Base-by-base conservation (phyloP, 768 basidiomycete genomes). In the Multifurca ochricompacta region DNA sequence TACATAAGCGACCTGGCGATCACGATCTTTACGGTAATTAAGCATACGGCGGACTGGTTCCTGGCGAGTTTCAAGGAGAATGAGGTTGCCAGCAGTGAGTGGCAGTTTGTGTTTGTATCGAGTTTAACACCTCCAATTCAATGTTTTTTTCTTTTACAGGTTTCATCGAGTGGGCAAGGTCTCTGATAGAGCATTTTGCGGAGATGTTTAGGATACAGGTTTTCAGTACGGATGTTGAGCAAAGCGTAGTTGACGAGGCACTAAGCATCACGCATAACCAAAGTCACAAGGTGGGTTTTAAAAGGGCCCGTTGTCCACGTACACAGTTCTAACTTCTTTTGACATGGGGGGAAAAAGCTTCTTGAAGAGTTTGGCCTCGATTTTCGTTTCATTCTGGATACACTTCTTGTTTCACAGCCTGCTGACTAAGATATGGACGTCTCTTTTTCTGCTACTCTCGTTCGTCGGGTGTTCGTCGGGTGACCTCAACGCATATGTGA, bases 1-100 rank as follows among this genome's bases (percentile, higher is more conserved):
- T 98, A 95, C 63, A 78, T 98, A 44, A 85, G 82, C 31, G 91
- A 97, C 64, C 74, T 98, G 31, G 82, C 91, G 2, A 76, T 93
- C 37, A 89, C 98, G 0, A 81, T 85, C 54, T 98, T 98, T 63
- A 96, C 93, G 0, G 84, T 90, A 1, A 87, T 99, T 67, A 94
- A 96, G 67, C 91, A 98, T 65, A 96, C 94, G 1, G 91, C 91
- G 13, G 95, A 99, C 70, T 99, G 96, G 96, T 99, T 91, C 69
- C 74, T 97, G 61, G 85, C 87, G 1, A 93, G 91, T 53, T 99
- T 96, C 70, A 89, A 86, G 68, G 96, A 97, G 69, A 93, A 96
- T 65, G 85, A 92, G 60, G 89, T 90, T 58, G 87, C 95, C 0
- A 94, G 91, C 54, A 80, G 95, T 95, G 62, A 59, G 90, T 75